phyloP scores from a whole-genome alignment of 352 stramenopile species.

The Phytophthora aleatoria region DNA sequence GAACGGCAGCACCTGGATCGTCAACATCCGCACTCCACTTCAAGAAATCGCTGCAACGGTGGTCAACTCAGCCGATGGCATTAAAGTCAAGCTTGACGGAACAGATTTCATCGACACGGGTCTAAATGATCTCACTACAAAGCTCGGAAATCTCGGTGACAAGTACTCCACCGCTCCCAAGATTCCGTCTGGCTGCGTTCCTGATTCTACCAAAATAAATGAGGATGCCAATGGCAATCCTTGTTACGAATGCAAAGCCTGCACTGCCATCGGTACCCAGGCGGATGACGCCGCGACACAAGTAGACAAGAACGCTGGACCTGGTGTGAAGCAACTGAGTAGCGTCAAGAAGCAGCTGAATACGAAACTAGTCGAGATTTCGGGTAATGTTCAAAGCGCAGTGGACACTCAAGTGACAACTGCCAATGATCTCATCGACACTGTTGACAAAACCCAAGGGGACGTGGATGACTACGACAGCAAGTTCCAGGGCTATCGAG shows the following conservation, averaged over 20 bases:
- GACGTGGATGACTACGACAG: slow-evolving; percentile 40
- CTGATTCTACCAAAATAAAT: slow-evolving; percentile 1
- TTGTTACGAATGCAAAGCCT: slow-evolving; percentile 51
- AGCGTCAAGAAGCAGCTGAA: slow-evolving; percentile 43
- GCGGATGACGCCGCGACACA: slow-evolving; percentile 29
- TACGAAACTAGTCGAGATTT: slow-evolving; percentile 42
- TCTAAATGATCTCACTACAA: slow-evolving; percentile 28
- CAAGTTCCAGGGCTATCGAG: slow-evolving; percentile 52
- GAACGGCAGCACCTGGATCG: slow-evolving; percentile 48
- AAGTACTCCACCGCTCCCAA: slow-evolving; percentile 1
- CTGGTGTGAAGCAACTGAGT: slow-evolving; percentile 39
- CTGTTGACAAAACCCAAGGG: slow-evolving; percentile 35
- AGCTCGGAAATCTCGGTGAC: slow-evolving; percentile 37
- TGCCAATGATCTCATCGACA: slow-evolving; percentile 30
- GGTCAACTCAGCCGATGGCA: slow-evolving; percentile 27
- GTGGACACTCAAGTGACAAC: slow-evolving; percentile 44
- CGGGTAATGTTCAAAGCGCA: slow-evolving; percentile 36
- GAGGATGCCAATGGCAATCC: slow-evolving; percentile 20
- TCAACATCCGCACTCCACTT: slow-evolving; percentile 45
- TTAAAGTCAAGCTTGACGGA: slow-evolving; percentile 37
- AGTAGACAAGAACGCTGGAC: slow-evolving; percentile 46
- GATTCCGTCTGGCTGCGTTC: slow-evolving; percentile 19
- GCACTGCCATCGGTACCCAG: slow-evolving; percentile 36
- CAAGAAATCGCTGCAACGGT: slow-evolving; percentile 51
- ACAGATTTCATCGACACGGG: slow-evolving; percentile 58